Evolutionary conservation across 2,329 filamentous ascomycete species (phyloP), one percentile per base, ranked within the genome.

Genomic region (Talaromyces sp.): DNA sequence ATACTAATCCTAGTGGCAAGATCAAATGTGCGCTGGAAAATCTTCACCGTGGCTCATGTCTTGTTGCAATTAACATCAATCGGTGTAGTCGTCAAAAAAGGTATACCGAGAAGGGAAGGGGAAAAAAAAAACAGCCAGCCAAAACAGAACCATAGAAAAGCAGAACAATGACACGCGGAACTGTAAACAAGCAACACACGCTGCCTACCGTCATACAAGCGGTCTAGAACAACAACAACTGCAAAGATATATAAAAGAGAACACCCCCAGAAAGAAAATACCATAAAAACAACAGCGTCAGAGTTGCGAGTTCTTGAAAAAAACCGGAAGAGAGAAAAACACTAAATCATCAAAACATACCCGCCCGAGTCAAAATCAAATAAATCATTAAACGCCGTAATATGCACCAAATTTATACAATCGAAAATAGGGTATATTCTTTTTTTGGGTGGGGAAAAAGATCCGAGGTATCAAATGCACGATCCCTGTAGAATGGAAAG

Each of bases 91-190:
- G 33, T 12, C 33, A 47, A 47, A 47, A 47, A 47, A 47, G 44
- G 44, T 47, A 47, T 47, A 47, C 44, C n/a, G 44, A 47, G 44
- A 18, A 27, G 44, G 27, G 44, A 47, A 23, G 23, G 23, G 23
- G n/a, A n/a, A 23, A 23, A 23, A 23, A 23, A 31, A 59, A 40
- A 54, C 56, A 62, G 31, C 59, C 47, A 51, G 56, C 56, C 56
- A 42, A 62, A 40, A 40, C 36, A 40, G 36, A 40, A 23, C 18
- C 5, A 14, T 47, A 27, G 12, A 47, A 47, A 18, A 12, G 23
- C 42, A 27, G 36, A 12, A 30, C 31, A 65, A 65, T 65, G 67
- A 67, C 66, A 69, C 61, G 66, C 67, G 66, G 71, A 70, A 58
- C 31, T 54, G 65, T 63, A 71, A 64, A 66, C 65, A 66, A 61